A percentile compares a stretch with the other conserved stretches of the same genome.
Conservation (phyloP, 305 asterid species). For the Striga hermonthica region DNA sequence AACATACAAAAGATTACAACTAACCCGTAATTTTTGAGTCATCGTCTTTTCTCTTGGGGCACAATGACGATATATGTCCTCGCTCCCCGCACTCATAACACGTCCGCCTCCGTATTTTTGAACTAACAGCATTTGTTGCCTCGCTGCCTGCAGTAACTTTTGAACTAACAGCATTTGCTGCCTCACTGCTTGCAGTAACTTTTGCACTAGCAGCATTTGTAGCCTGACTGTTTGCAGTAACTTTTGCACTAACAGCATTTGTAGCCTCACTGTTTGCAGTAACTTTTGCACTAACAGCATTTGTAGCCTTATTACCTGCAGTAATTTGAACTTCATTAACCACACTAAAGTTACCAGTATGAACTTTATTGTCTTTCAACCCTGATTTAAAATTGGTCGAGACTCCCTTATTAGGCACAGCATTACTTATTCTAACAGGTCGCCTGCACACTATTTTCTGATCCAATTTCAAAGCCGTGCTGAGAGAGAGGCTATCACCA, state of each 20-base stretch:
- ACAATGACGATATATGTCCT: conserved; percentile 84
- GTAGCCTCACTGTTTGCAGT: too few species aligned
- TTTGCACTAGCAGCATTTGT: too few species aligned
- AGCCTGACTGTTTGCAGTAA: too few species aligned
- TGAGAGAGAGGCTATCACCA: conserved; percentile 54
- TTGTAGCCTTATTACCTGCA: conserved; percentile 24
- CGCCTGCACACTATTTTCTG: conserved; percentile 69
- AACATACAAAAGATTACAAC: conserved; percentile 20
- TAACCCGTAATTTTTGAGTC: conserved; percentile 38
- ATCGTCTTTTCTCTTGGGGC: conserved; percentile 60
- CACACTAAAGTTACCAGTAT: not conserved
- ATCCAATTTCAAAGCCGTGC: conserved; percentile 64
- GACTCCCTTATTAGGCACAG: conserved; percentile 55
- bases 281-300: conserved; percentile 51
- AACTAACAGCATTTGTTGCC: conserved; percentile 36
- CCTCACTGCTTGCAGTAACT: not conserved
- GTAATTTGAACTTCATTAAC: conserved; percentile 31
- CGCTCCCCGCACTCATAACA: conserved; percentile 89
- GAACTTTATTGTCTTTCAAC: conserved; percentile 28
- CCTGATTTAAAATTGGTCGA: conserved; percentile 29
- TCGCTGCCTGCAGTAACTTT: not conserved
- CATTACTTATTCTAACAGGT: conserved; percentile 74
- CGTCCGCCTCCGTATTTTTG: conserved; percentile 80
- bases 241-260: too few species aligned
- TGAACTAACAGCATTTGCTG: not conserved